phyloP scores from a whole-genome alignment of 2,329 filamentous ascomycete species.

The Fusarium mangiferae region DNA sequence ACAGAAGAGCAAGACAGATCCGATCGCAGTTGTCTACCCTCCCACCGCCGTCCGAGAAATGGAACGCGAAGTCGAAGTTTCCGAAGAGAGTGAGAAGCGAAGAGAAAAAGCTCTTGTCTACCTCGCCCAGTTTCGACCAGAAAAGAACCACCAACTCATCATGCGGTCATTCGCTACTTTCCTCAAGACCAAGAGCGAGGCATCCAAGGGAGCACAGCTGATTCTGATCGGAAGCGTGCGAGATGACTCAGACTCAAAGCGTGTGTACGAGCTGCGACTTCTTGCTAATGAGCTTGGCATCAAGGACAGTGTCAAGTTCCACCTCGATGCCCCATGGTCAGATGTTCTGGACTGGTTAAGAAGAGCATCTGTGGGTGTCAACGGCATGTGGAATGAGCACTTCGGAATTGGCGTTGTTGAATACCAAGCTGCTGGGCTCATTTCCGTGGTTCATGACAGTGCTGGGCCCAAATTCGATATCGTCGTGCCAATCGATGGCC shows the following conservation, averaged over 20 bases:
- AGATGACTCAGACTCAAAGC: constrained; percentile 80
- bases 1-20: constrained; percentile 57
- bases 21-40: constrained; percentile 85
- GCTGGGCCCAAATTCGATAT: constrained; percentile 96
- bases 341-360: constrained; percentile 84
- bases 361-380: constrained; percentile 85
- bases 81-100: constrained; percentile 71
- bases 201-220: constrained; percentile 69
- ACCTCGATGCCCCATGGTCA: constrained; percentile 90
- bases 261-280: constrained; percentile 88
- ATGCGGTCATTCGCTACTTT: constrained; percentile 86
- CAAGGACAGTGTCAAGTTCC: constrained; percentile 85
- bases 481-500: constrained; percentile 80
- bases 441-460: constrained; percentile 91
- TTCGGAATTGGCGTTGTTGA: constrained; percentile 99
- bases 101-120: constrained; percentile 83
- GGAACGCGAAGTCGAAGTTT: constrained; percentile 77
- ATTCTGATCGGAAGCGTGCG: constrained; percentile 94
- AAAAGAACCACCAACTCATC: constrained; percentile 94
- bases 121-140: constrained; percentile 96
- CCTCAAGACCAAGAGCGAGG: constrained; percentile 63
- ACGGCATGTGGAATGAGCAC: constrained; percentile 99
- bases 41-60: constrained; percentile 91
- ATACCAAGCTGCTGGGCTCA: constrained; percentile 94
- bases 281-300: constrained; percentile 88